Conservation (phyloP, 2,329 filamentous ascomycete genomes). For the Alternaria postmessia region DNA sequence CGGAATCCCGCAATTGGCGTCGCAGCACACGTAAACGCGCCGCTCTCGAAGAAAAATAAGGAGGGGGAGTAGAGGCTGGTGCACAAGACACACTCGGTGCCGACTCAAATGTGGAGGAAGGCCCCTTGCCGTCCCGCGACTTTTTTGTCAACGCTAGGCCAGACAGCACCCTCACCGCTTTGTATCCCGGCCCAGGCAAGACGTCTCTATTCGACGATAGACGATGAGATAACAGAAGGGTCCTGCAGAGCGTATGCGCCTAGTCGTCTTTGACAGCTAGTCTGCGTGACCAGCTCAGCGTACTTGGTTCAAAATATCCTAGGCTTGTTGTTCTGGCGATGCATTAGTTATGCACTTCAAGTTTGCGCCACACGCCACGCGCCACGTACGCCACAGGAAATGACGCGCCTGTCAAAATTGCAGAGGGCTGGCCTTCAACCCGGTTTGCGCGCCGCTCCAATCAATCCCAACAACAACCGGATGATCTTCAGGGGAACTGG, state of each 20-base stretch:
- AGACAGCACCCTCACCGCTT: constrained; percentile 26
- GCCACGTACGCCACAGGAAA: constrained; percentile 11
- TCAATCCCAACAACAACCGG: constrained; percentile 2
- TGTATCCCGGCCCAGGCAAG: constrained; percentile 4
- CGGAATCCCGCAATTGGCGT: constrained; percentile 20
- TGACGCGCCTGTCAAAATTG: constrained; percentile 4
- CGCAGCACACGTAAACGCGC: constrained; percentile 10
- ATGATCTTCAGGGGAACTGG: constrained; percentile 20
- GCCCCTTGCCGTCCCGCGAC: constrained; percentile 24
- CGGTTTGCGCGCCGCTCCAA: constrained; percentile 7
- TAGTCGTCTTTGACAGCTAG: constrained; percentile 12
- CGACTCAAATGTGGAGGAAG: constrained; percentile 17
- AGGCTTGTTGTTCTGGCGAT: neutral
- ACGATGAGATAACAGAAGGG: constrained; percentile 9
- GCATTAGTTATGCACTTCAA: neutral
- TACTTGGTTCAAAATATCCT: neutral
- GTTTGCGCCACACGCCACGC: constrained; percentile 1
- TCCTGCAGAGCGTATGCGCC: constrained; percentile 14
- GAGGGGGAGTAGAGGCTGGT: constrained; percentile 10
- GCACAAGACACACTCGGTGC: constrained; percentile 10
- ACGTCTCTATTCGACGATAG: constrained; percentile 7
- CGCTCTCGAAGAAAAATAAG: neutral
- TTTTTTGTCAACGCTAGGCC: constrained; percentile 30
- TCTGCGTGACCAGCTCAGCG: constrained; percentile 6
- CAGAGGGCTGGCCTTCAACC: neutral